These are phyloP conservation scores for Luffa acutangula DNA, from an alignment of 306 rosid genomes.

Conservation along the genomic window DNA sequence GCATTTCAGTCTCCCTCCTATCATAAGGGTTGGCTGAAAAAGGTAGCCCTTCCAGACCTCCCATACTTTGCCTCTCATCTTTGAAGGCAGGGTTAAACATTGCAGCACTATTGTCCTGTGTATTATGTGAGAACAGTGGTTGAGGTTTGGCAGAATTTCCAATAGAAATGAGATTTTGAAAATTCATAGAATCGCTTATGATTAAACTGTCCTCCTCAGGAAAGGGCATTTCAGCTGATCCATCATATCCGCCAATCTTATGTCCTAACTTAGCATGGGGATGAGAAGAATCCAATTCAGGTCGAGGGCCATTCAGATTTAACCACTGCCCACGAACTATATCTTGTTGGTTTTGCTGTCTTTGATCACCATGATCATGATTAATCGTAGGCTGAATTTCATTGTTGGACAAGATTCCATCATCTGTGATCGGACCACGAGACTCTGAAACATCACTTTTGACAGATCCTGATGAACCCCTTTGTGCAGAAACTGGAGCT, in stretches of 20 bases:
- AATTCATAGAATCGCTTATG: conserved; percentile 36
- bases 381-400: conserved; percentile 27
- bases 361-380: conserved; percentile 35
- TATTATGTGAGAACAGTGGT: conserved; percentile 31
- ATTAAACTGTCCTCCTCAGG: conserved; percentile 78
- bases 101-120: conserved; percentile 46
- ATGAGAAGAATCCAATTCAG: conserved; percentile 39
- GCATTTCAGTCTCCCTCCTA: conserved; percentile 51
- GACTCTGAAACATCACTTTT: conserved; percentile 51
- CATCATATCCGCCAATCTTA: conserved; percentile 40
- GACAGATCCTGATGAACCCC: conserved; percentile 47
- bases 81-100: conserved; percentile 40
- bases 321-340: conserved; percentile 48
- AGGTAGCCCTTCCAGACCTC: conserved; percentile 55
- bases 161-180: conserved; percentile 40
- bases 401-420: conserved; percentile 25
- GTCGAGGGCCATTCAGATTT: conserved; percentile 39
- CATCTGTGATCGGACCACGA: conserved; percentile 28
- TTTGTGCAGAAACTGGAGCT: conserved; percentile 87
- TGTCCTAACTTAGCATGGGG: conserved; percentile 32
- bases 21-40: conserved; percentile 50
- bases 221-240: conserved; percentile 43
- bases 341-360: conserved; percentile 39
- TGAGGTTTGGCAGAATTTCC: conserved; percentile 47
- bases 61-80: conserved; percentile 45